These are phyloP conservation scores for Nitzschia sp. DNA, from an alignment of 108 stramenopile species.

Conservation along the genomic window DNA sequence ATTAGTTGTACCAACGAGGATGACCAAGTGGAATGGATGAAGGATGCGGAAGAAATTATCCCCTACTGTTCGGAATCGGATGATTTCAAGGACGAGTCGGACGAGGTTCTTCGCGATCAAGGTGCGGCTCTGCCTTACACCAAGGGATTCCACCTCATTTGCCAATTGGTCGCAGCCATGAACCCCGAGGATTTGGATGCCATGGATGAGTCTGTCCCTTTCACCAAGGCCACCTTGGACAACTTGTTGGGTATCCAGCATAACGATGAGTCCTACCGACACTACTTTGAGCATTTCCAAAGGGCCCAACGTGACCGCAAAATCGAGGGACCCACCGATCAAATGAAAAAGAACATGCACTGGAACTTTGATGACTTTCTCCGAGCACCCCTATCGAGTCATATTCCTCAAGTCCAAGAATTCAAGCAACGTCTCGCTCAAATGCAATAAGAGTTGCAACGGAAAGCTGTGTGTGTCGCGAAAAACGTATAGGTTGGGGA, in stretches of 20 bases:
- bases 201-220: conserved; percentile 61
- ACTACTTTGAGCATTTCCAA: conserved; percentile 47
- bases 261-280: conserved; percentile 39
- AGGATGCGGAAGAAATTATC: conserved; percentile 50
- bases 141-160: conserved; percentile 52
- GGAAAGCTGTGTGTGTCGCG: no score
- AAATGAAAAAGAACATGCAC: conserved; percentile 32
- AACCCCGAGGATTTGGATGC: conserved; percentile 63
- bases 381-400: conserved; percentile 31
- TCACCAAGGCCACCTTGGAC: conserved; percentile 52
- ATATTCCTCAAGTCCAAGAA: conserved; percentile 40
- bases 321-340: conserved; percentile 25
- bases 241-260: conserved; percentile 47
- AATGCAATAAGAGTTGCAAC: conserved; percentile 4
- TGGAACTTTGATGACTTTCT: conserved; percentile 43
- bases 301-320: conserved; percentile 33
- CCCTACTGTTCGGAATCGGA: conserved; percentile 54
- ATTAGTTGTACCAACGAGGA: conserved; percentile 52
- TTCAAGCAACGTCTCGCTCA: conserved; percentile 19
- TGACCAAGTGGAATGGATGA: conserved; percentile 65
- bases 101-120: conserved; percentile 52
- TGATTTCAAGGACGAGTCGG: conserved; percentile 46
- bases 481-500: no score
- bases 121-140: conserved; percentile 53
- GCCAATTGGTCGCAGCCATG: conserved; percentile 46